Evolutionary conservation across 306 rosid species (phyloP).

Genomic region (Trifolium fragiferum): DNA sequence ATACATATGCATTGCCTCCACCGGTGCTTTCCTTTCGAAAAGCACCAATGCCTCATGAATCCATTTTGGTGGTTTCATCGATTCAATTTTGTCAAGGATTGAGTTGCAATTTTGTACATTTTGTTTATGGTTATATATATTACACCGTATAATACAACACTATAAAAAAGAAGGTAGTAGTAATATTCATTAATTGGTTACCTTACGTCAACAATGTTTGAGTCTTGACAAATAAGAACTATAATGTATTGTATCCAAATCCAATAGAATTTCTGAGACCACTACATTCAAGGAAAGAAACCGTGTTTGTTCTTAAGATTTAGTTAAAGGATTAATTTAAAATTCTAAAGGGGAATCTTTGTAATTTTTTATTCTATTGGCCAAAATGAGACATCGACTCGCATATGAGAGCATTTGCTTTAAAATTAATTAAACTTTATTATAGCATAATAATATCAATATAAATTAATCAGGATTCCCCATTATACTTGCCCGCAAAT

Average conservation of each 20-base stretch:
- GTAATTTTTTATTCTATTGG: not conserved
- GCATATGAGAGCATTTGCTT: not conserved
- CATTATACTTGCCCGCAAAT: not conserved
- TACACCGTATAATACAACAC: no score
- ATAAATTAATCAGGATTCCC: not conserved
- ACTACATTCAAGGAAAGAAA: not conserved
- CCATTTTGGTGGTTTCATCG: no score
- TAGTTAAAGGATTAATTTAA: not conserved
- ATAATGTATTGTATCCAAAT: no score
- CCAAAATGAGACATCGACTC: not conserved
- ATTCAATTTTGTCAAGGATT: no score
- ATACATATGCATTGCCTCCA: no score
- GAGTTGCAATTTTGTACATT: no score
- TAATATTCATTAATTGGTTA: not conserved
- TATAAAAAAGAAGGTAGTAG: no score
- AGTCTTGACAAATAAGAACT: not conserved
- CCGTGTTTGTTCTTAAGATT: not conserved
- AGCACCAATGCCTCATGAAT: no score
- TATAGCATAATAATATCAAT: not conserved
- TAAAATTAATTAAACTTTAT: not conserved
- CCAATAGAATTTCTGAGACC: not conserved
- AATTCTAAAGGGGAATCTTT: not conserved
- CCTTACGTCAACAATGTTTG: not conserved
- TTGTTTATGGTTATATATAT: no score
- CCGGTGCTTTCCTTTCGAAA: no score